Conservation (phyloP, 2,329 filamentous ascomycete species). For the Cladosporium colombiae region DNA sequence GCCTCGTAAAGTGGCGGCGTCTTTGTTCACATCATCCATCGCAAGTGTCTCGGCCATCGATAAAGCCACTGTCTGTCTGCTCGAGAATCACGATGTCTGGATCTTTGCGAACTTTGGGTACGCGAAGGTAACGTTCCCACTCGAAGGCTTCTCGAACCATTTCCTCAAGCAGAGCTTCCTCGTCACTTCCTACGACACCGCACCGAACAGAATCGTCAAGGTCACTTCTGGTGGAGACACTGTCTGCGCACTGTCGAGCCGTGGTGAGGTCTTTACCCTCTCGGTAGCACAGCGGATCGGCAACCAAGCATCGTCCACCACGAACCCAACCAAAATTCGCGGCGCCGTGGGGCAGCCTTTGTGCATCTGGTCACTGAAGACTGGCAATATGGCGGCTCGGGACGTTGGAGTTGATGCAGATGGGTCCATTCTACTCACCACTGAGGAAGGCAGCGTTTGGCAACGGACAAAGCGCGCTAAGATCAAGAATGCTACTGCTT, state of each 20-base stretch:
- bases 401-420: conserved; percentile 90
- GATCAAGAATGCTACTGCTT: conserved; percentile 65
- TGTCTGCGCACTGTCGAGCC: conserved; percentile 81
- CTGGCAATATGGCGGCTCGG: conserved; percentile 77
- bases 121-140: conserved; percentile 81
- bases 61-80: conserved; percentile 78
- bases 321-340: conserved; percentile 87
- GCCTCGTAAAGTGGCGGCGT: conserved; percentile 85
- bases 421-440: conserved; percentile 92
- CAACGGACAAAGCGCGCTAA: conserved; percentile 79
- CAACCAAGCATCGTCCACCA: conserved; percentile 70
- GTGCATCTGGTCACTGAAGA: conserved; percentile 85
- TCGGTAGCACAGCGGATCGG: conserved; percentile 70
- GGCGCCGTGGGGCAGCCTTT: conserved; percentile 76
- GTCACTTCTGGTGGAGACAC: conserved; percentile 86
- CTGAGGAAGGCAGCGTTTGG: conserved; percentile 91
- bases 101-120: conserved; percentile 96
- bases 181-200: conserved; percentile 64
- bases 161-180: conserved; percentile 67
- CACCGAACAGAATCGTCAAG: conserved; percentile 68
- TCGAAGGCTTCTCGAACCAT: conserved; percentile 71
- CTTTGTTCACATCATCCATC: conserved; percentile 72
- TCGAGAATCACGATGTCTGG: conserved; percentile 86
- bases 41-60: conserved; percentile 84
- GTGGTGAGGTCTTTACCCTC: conserved; percentile 86